Conservation (phyloP, 306 rosid species). For the Betula pendula region DNA sequence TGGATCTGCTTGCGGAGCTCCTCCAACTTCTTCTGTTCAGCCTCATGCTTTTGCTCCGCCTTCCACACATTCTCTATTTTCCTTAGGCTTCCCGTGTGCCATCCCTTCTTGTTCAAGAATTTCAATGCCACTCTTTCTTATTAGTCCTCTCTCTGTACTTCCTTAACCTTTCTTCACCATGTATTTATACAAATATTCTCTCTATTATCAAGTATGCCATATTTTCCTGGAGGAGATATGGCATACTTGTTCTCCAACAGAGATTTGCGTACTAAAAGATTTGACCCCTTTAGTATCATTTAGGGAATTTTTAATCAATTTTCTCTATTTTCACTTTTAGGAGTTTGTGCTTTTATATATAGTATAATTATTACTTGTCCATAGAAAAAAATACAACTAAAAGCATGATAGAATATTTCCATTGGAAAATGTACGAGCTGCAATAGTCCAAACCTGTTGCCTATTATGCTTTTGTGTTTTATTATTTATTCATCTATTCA, state of each 20-base stretch:
- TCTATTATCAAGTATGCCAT: no score
- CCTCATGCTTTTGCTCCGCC: slow-evolving; percentile 91
- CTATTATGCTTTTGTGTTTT: slow-evolving; percentile 8
- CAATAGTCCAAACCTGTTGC: background rate
- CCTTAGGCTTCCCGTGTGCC: slow-evolving; percentile 97
- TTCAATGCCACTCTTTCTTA: slow-evolving; percentile 64
- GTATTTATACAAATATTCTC: no score
- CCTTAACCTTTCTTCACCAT: no score
- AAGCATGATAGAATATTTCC: background rate
- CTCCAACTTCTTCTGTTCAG: slow-evolving; percentile 85
- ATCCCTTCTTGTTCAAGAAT: slow-evolving; percentile 97
- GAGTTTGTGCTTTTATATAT: background rate
- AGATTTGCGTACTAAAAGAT: background rate
- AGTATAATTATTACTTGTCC: background rate
- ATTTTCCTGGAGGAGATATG: background rate
- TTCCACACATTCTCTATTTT: slow-evolving; percentile 98
- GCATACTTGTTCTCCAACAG: background rate
- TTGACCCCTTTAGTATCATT: background rate
- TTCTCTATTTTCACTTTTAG: background rate
- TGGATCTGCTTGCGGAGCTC: slow-evolving; percentile 92
- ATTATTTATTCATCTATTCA: background rate
- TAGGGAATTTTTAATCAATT: background rate
- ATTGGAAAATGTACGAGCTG: background rate
- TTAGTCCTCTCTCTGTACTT: background rate
- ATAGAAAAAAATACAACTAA: background rate